Base-by-base conservation (phyloP, 768 basidiomycete species). In the Phallus indusiatus region DNA sequence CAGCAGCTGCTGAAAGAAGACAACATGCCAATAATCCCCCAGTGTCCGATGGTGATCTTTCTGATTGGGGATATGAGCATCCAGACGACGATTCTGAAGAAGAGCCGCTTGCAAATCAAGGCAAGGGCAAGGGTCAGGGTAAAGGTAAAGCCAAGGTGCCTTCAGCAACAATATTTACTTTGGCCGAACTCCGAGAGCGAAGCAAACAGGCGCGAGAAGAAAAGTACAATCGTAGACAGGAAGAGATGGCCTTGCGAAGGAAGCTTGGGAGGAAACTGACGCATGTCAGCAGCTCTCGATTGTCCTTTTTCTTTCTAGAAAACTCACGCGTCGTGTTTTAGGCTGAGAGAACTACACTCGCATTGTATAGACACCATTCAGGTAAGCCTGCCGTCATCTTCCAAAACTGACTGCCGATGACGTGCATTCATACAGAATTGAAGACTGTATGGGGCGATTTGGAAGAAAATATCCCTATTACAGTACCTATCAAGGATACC, bases 391-490 rank as follows among this genome's bases (percentile, higher is more conserved):
- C 10, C 54, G 47, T 47, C 54, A 14, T 28, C 10, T 16, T 56
- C 17, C 20, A 14, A 36, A 7, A 18, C 21, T 5, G 20, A 11
- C 14, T 18, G 12, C 28, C 28, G 36, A 14, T 21, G 34, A 14
- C 35, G 34, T 46, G 54, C 48, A 50, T 55, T 17, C 28, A 33
- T 3, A 12, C 37, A 54, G 92, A 95, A 66, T 79, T 96, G 35
- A 74, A 70, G 59, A 79, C 86, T 69, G 85, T 91, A 37, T 97
- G 95, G 94, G 91, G 91, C 22, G 86, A 97, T 66, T 70, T 96
- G 8, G 81, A 87, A 67, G 74, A 77, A 21, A 79, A 74, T 20
- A 77, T 86, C 56, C 77, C 81, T 1, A 74, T 86, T 50, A 73
- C 83, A 58, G 72, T 77, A 33, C 91, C 93, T 1, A 72, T 80